phyloP scores from a whole-genome alignment of 257 asterid species.

The Nicotiana knightiana region DNA sequence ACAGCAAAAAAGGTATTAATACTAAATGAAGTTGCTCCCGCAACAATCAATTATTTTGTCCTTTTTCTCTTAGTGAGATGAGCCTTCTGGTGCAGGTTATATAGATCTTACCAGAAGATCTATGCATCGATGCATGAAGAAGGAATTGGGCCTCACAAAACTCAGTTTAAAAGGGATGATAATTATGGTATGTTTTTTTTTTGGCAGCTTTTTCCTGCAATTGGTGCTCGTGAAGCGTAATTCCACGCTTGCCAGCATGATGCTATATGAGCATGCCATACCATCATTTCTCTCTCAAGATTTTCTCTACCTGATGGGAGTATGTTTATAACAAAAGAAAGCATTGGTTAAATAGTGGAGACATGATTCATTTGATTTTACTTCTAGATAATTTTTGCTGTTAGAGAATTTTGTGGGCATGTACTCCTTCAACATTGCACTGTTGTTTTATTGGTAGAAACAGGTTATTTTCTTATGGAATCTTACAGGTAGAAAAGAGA shows the following conservation, averaged over 20 bases:
- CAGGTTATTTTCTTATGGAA: not conserved
- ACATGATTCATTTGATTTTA: not conserved
- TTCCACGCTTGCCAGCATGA: not conserved
- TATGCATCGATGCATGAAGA: slow-evolving; percentile 79
- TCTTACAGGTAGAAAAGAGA: not conserved
- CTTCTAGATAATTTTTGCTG: not conserved
- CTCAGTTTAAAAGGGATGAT: slow-evolving; percentile 89
- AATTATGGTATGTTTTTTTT: slow-evolving; percentile 52
- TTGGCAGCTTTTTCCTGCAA: not conserved
- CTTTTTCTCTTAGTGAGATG: not conserved
- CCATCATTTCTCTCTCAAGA: not conserved
- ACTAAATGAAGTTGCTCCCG: slow-evolving; percentile 7
- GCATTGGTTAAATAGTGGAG: not conserved
- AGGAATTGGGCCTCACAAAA: slow-evolving; percentile 76
- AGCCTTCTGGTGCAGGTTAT: slow-evolving; percentile 41
- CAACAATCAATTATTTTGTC: not conserved
- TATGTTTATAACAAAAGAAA: not conserved
- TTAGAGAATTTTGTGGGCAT: not conserved
- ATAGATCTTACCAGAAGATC: slow-evolving; percentile 71
- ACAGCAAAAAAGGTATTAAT: slow-evolving; percentile 75
- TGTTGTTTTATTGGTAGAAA: not conserved
- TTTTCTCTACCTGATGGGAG: not conserved
- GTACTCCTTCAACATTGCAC: not conserved
- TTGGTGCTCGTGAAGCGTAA: not conserved
- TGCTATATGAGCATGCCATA: not conserved